Evolutionary conservation across 2,329 filamentous ascomycete species (phyloP), one percentile per base, ranked within the genome.

Genomic region (Neofusicoccum parvum): DNA sequence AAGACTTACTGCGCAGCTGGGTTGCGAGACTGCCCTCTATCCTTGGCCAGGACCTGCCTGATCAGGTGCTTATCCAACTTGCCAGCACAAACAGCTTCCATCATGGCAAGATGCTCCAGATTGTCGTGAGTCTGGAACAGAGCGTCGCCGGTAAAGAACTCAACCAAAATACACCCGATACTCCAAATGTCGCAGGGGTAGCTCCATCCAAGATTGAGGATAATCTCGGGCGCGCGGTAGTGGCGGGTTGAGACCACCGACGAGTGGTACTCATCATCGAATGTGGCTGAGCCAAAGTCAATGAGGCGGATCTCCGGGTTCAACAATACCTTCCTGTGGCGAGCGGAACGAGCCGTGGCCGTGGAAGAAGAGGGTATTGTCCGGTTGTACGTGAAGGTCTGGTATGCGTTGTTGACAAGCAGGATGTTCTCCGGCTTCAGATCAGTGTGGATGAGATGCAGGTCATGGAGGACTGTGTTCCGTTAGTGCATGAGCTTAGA

Each of bases 401-500:
- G 87, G 70, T 89, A 90, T 51, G 80, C 80, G 75, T 85, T 88
- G 74, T 85, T 86, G 67, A 89, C 86, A 27, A 90, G 82, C 17
- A 90, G 82, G 67, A 90, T 89, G 70, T 90, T 90, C 76, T 90
- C 87, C 2, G 87, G 87, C 75, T 90, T 90, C 67, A 90, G 75
- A 76, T 90, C 87, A 49, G 95, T 99, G 76, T 99, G 95, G 67
- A 99, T 97, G 69, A 99, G 86, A 76, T 98, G 97, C 17, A 99
- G 86, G 79, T 99, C 95, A 76, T 99, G 95, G 23, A 99, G 84
- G 78, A 98, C 92, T 96, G 65, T 1, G 68, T 34, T 14, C 50
- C 23, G 67, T 76, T 65, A 78, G 78, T 69, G 74, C 67, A 32
- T 53, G 34, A 7, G 15, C 10, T 58, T 20, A 7, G 27, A 64